Conservation (phyloP, 2,329 filamentous ascomycete genomes). For the Neoarthrinium moseri region DNA sequence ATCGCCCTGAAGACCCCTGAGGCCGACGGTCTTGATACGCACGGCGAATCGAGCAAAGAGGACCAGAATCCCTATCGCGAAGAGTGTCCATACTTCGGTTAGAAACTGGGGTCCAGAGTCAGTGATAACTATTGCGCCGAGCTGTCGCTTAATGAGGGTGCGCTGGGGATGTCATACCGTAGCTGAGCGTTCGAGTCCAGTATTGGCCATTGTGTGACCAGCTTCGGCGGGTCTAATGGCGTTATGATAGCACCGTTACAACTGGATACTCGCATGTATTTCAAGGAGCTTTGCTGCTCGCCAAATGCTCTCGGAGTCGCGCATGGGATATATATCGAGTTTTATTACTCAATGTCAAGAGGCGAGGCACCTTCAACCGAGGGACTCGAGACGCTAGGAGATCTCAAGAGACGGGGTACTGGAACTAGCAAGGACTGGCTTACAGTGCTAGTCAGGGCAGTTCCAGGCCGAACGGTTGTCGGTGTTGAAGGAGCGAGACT, state of each 20-base stretch:
- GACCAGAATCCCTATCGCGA: slow-evolving; percentile 28
- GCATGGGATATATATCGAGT: neutral
- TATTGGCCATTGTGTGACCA: neutral
- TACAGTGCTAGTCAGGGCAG: too few species aligned
- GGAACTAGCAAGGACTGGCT: too few species aligned
- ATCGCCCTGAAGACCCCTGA: slow-evolving; percentile 35
- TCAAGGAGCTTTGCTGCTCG: neutral
- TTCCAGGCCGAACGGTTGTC: too few species aligned
- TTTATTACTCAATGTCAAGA: too few species aligned
- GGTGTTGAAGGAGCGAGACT: too few species aligned
- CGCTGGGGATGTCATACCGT: slow-evolving; percentile 1
- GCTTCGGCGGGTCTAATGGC: neutral
- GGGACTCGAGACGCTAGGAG: too few species aligned
- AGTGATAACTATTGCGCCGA: neutral
- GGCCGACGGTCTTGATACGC: slow-evolving; percentile 34
- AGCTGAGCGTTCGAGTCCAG: neutral
- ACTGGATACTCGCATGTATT: neutral
- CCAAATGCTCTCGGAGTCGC: neutral
- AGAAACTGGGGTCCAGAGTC: slow-evolving; percentile 21
- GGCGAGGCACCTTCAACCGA: too few species aligned
- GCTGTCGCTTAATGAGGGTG: neutral
- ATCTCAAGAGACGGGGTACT: too few species aligned
- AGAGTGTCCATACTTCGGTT: slow-evolving; percentile 29
- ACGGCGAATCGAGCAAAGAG: slow-evolving; percentile 32
- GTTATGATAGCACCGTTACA: neutral